phyloP scores from a whole-genome alignment of 2,329 filamentous ascomycete genomes.

The Penicillium sp. region DNA sequence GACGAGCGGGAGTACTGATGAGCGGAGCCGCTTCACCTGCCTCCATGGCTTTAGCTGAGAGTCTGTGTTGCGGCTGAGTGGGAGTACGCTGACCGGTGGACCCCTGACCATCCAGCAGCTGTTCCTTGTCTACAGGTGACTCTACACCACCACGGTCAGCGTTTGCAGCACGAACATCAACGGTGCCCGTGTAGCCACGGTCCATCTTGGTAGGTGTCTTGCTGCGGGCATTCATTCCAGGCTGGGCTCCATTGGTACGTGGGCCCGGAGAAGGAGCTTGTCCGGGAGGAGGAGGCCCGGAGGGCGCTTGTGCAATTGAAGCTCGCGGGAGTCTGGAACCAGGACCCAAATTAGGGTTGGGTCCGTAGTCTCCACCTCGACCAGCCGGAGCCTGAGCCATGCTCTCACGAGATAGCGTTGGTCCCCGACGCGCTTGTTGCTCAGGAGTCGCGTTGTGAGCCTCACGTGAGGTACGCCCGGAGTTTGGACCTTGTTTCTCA shows the following conservation, averaged over 20 bases:
- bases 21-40: constrained; percentile 47
- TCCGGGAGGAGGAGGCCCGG: constrained; percentile 63
- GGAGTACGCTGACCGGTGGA: constrained; percentile 63
- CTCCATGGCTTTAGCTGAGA: constrained; percentile 48
- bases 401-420: constrained; percentile 46
- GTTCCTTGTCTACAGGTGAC: constrained; percentile 47
- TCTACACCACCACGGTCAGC: constrained; percentile 50
- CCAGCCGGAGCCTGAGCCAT: constrained; percentile 29
- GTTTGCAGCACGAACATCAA: constrained; percentile 43
- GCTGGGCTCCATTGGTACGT: constrained; percentile 43
- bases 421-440: constrained; percentile 34
- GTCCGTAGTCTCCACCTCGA: constrained; percentile 30
- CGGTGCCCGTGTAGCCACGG: constrained; percentile 43
- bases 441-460: constrained; percentile 40
- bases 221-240: constrained; percentile 38
- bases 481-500: constrained; percentile 43
- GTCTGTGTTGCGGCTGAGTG: constrained; percentile 49
- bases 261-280: constrained; percentile 62
- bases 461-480: constrained; percentile 45
- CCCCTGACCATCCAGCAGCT: constrained; percentile 46
- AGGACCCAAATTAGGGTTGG: constrained; percentile 34
- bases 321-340: constrained; percentile 60
- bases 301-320: constrained; percentile 57
- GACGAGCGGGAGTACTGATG: constrained; percentile 43
- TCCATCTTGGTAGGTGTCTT: constrained; percentile 54